Conservation (phyloP, 768 basidiomycete genomes). For the Nidularia sp. region DNA sequence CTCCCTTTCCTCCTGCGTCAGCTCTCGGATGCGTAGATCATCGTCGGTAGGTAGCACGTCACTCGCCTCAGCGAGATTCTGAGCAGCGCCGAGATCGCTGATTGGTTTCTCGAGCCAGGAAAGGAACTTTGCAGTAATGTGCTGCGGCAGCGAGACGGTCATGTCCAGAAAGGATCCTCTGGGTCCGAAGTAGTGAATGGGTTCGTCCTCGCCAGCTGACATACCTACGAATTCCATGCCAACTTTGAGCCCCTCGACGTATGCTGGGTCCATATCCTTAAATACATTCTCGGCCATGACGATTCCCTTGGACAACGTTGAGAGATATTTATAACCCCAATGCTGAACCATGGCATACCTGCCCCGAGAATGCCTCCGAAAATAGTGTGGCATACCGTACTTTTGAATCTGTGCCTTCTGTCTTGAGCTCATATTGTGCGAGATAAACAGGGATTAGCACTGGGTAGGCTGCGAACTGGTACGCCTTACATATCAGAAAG, state of each 20-base stretch:
- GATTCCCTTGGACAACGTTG: neutral
- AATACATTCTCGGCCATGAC: neutral
- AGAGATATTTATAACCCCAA: neutral
- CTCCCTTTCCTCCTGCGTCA: constrained; percentile 28
- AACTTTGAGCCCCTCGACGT: neutral
- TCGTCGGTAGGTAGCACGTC: constrained; percentile 11
- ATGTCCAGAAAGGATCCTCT: neutral
- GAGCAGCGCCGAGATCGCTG: neutral
- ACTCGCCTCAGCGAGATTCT: neutral
- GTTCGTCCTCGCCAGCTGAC: neutral
- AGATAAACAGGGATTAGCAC: constrained; percentile 64
- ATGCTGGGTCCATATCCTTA: neutral
- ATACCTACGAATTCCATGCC: neutral
- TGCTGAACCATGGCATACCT: neutral
- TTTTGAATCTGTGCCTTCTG: neutral
- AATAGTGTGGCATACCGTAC: neutral
- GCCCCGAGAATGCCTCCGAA: neutral
- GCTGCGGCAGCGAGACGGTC: neutral
- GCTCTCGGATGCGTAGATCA: constrained; percentile 38
- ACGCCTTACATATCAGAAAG: neutral
- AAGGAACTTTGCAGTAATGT: neutral
- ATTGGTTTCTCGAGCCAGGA: neutral
- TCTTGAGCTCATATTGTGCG: constrained; percentile 28
- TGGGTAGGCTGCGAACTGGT: constrained; percentile 56
- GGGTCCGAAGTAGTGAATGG: neutral